Evolutionary conservation across 306 rosid genomes (phyloP).

Genomic region (Myrica gale): DNA sequence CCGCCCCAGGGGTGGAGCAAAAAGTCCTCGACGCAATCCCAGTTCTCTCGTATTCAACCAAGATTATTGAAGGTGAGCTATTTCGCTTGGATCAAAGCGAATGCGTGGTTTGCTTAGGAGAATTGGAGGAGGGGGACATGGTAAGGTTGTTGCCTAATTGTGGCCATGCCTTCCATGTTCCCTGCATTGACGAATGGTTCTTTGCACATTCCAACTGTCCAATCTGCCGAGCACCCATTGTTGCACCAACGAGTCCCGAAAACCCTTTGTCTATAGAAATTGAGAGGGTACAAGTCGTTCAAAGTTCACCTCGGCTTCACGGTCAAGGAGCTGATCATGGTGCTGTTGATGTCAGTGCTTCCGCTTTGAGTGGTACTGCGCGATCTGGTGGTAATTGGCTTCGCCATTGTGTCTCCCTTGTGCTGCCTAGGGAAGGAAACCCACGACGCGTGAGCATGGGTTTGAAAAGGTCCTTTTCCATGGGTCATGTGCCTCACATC

Average conservation of each 20-base stretch:
- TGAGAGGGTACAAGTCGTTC: background rate
- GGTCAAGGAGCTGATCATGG: background rate
- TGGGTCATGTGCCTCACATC: slow-evolving; percentile 28
- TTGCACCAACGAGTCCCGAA: background rate
- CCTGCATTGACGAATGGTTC: slow-evolving; percentile 56
- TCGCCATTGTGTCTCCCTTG: slow-evolving; percentile 28
- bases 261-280: background rate
- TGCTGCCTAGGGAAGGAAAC: slow-evolving; percentile 11
- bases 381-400: slow-evolving; percentile 2
- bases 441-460: background rate
- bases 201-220: slow-evolving; percentile 44
- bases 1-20: slow-evolving; percentile 26
- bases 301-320: background rate
- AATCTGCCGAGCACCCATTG: slow-evolving; percentile 39
- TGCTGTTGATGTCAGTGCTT: background rate
- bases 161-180: slow-evolving; percentile 45
- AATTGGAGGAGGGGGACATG: slow-evolving; percentile 35
- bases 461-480: slow-evolving; percentile 48
- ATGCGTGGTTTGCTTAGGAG: slow-evolving; percentile 59
- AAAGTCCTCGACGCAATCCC: slow-evolving; percentile 43
- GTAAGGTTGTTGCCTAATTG: slow-evolving; percentile 51
- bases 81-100: slow-evolving; percentile 36
- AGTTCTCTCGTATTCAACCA: slow-evolving; percentile 26
- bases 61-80: background rate
- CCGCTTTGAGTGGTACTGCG: background rate